Base-by-base conservation (phyloP, 225 moss, liverwort and hornwort species). In the Physcomitrellopsis africana region DNA sequence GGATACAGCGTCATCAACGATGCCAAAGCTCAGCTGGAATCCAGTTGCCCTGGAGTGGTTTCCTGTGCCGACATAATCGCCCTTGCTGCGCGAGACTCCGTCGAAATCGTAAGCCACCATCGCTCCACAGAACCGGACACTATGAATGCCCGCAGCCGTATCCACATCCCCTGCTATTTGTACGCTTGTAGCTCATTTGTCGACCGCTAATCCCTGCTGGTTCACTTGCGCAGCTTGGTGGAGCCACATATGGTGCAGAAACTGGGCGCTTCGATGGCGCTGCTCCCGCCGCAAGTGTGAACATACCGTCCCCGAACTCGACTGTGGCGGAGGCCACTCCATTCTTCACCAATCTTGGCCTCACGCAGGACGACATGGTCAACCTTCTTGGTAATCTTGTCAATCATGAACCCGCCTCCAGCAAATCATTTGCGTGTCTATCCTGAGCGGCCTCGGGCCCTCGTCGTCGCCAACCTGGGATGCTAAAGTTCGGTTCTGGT, bases 51-150 rank as follows among this genome's bases (percentile, higher is more conserved):
- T 17, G 73, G 84, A 29, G 73, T 77, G 11, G 87, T 84, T 52
- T 84, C 87, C 2, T 87, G 87, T 66, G 87, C 87, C 52, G 87
- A 87, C 59, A 81, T 87, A 20, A 11, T 70, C 48, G 87, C 84
- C 8, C 84, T 87, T 20, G 79, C 84, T 65, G 83, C 87, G 46
- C 81, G 84, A 41, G 87, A 87, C 48, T 81, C 84, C 42, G 79
- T 87, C n/a, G 81, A 29, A 72, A 79, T 84, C 20, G 87, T 87
- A 74, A 84, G 81, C 66, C 24, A 18, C 11, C 58, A 7, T 18
- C 58, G 5, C 32, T 37, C 32, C 32, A 4, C 32, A 37, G 5
- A 37, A 37, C 4, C 32, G 2, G 32, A 7, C 32, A 37, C 32
- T 7, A 4, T 7, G 5, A 37, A 37, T 7, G 5, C 4, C 32